Conservation (phyloP, 129 eudicot species). For the Ambrosia artemisiifolia region DNA sequence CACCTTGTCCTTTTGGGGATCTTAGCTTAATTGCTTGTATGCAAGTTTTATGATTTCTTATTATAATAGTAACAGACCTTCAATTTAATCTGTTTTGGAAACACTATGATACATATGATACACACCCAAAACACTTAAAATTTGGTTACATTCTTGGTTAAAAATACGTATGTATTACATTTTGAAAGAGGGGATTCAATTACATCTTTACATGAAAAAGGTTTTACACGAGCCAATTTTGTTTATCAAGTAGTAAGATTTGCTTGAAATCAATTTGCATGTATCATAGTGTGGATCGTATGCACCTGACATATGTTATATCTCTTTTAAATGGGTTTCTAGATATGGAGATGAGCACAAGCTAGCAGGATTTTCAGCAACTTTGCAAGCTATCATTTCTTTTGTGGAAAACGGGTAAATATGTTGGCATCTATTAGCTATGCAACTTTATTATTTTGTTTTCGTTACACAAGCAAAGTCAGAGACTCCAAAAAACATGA, state of each 20-base stretch:
- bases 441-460: not conserved
- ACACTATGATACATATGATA: too few relatives aligned
- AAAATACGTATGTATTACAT: not conserved
- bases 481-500: not conserved
- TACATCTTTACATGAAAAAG: not conserved
- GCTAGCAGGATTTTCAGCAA: conserved; percentile 98
- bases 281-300: conserved; percentile 7
- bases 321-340: conserved; percentile 16
- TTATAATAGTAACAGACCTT: not conserved
- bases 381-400: conserved; percentile 98
- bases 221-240: not conserved
- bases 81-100: not conserved
- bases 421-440: conserved; percentile 17
- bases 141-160: not conserved
- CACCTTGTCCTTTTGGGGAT: not conserved
- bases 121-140: not conserved
- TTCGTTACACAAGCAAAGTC: not conserved
- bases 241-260: not conserved
- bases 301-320: not conserved
- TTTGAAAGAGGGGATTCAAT: not conserved
- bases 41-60: not conserved
- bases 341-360: conserved; percentile 97
- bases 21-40: conserved; percentile 8
- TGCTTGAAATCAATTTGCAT: conserved; percentile 4
- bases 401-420: conserved; percentile 95